A percentile compares a stretch with the other conserved stretches of the same genome.
phyloP scores from a whole-genome alignment of 345 rosid species.

The Salix exigua region DNA sequence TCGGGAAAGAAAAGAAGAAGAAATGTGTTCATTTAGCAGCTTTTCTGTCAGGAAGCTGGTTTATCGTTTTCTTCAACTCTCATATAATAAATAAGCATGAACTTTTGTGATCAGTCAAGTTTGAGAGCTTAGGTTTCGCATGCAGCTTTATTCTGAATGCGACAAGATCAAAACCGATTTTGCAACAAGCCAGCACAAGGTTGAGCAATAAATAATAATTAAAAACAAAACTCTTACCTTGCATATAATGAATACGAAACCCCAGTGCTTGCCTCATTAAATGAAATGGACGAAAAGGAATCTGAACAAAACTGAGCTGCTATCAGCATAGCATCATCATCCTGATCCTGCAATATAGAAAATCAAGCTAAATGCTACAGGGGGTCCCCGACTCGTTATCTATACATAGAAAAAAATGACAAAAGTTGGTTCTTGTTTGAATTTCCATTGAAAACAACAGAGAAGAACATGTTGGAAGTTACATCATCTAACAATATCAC shows the following conservation, averaged over 20 bases:
- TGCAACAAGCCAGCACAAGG: slow-evolving; percentile 1
- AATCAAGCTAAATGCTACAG: neutral
- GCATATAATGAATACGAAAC: slow-evolving; percentile 78
- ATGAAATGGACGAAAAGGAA: slow-evolving; percentile 77
- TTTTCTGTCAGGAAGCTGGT: neutral
- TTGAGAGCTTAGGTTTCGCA: neutral
- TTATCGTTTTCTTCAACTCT: neutral
- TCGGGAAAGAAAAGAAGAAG: no score
- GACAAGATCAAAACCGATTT: neutral
- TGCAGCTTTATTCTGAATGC: neutral
- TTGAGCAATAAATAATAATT: neutral
- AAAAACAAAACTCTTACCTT: slow-evolving; percentile 39
- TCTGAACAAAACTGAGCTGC: slow-evolving; percentile 85
- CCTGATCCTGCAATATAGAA: slow-evolving; percentile 57
- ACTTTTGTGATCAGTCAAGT: no score
- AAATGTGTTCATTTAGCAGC: neutral
- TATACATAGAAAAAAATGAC: neutral
- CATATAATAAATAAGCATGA: neutral
- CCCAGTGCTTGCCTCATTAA: slow-evolving; percentile 49
- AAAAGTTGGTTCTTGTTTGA: neutral
- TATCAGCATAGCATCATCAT: slow-evolving; percentile 74
- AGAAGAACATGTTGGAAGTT: slow-evolving; percentile 5
- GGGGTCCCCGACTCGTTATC: neutral
- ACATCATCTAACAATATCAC: slow-evolving; percentile 90
- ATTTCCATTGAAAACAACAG: neutral